Base-by-base conservation (phyloP, 305 asterid species). In the Andrographis paniculata region DNA sequence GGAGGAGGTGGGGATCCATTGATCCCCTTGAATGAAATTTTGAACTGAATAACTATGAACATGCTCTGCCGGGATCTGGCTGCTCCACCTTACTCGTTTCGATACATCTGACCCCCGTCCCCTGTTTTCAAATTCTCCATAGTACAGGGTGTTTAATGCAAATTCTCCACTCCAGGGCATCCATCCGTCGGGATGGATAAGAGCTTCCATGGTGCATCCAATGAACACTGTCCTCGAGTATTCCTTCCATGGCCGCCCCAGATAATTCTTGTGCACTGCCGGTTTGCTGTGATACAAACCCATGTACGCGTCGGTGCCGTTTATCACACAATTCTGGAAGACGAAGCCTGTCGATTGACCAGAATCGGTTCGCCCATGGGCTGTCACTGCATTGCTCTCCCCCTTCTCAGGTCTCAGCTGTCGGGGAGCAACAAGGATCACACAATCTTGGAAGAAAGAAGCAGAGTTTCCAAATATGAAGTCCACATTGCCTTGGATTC, bases 401-500 rank as follows among this genome's bases (percentile, higher is more conserved):
- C 73, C 75, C 47, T 66, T 74, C 30, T 65, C 67, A 0, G 87
- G 79, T 5, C 36, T 45, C 15, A 49, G 15, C 18, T 70, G 73
- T n/a, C 86, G 68, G 10, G 82, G 81, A 1, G 75, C 64, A 0
- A 74, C 18, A 9, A 71, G 60, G 45, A 74, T 56, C 30, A 21
- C 20, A 56, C 80, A 78, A 4, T 74, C 66, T 2, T 74, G 64
- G 48, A 78, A 74, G 58, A 68, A 46, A 1, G 75, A 52, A 10
- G 87, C 78, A 0, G 78, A 52, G 64, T 74, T 71, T 22, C 87
- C 87, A 19, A 78, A 78, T 43, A 78, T 74, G 67, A 78, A 78
- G 59, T 77, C 86, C 6, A 77, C 79, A 2, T 74, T 77, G 38
- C 82, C 82, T 56, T 65, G 74, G 56, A 77, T 71, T 6, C 57